phyloP scores from a whole-genome alignment of 2,329 filamentous ascomycete genomes.

The Aureobasidium sp. region DNA sequence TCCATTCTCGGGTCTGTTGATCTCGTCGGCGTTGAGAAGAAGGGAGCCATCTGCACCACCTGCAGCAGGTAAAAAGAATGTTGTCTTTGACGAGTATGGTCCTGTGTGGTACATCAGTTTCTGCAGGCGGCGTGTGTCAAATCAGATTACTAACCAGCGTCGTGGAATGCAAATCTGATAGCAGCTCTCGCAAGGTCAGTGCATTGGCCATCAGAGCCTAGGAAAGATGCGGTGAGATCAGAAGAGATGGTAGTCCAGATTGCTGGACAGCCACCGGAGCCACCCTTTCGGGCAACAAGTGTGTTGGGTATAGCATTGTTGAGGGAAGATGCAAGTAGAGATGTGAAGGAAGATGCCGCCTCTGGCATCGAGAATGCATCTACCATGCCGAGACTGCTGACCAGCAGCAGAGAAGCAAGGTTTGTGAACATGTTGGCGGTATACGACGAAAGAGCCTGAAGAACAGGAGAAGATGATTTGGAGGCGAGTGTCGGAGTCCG shows the following conservation, averaged over 20 bases:
- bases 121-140: not conserved
- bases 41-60: conserved; percentile 37
- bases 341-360: not conserved
- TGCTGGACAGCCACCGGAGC: conserved; percentile 20
- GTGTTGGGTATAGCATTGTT: conserved; percentile 10
- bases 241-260: conserved; percentile 25
- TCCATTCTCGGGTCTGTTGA: conserved; percentile 33
- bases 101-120: conserved; percentile 4
- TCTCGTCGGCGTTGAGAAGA: conserved; percentile 30
- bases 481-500: not conserved
- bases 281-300: not conserved
- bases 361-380: not conserved
- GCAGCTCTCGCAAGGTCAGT: conserved; percentile 26
- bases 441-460: not conserved
- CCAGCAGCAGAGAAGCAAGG: not conserved
- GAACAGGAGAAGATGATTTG: not conserved
- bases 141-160: conserved; percentile 12
- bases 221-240: conserved; percentile 24
- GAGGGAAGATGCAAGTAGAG: conserved; percentile 3
- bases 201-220: conserved; percentile 23
- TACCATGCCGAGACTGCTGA: not conserved
- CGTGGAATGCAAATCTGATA: conserved; percentile 30
- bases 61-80: conserved; percentile 22
- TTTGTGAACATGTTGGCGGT: not conserved
- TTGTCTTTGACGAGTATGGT: conserved; percentile 18